phyloP scores from a whole-genome alignment of 2,329 filamentous ascomycete species.

The Xylaria polymorpha region DNA sequence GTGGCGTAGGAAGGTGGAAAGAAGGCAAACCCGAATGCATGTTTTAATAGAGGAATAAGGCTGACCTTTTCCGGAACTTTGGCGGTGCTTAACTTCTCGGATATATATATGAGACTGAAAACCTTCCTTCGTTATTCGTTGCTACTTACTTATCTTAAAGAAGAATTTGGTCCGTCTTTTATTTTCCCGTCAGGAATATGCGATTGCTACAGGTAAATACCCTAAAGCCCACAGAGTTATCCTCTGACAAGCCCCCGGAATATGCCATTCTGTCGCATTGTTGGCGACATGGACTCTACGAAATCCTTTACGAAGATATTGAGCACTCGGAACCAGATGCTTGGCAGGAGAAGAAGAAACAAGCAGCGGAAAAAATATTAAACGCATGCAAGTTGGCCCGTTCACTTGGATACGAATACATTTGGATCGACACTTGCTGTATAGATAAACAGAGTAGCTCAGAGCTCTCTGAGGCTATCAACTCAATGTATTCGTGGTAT shows the following conservation, averaged over 20 bases:
- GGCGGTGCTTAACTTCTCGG: background rate
- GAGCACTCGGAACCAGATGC: background rate
- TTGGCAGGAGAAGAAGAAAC: slow-evolving; percentile 7
- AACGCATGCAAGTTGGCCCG: slow-evolving; percentile 15
- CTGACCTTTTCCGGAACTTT: background rate
- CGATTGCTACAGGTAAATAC: slow-evolving; percentile 14
- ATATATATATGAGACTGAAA: background rate
- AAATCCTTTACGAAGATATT: slow-evolving; percentile 26
- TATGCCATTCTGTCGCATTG: slow-evolving; percentile 30
- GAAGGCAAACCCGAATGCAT: too few relatives aligned
- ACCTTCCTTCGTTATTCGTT: too few relatives aligned
- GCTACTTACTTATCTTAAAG: too few relatives aligned
- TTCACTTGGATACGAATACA: background rate
- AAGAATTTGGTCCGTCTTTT: background rate
- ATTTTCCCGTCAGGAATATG: background rate
- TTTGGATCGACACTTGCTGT: slow-evolving; percentile 34
- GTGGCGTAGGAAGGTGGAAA: too few relatives aligned
- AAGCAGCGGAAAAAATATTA: background rate
- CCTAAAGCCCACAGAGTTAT: slow-evolving; percentile 9
- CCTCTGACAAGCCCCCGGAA: background rate
- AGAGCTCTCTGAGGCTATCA: slow-evolving; percentile 29
- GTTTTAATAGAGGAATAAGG: background rate
- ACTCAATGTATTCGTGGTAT: slow-evolving; percentile 35
- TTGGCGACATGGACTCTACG: slow-evolving; percentile 10
- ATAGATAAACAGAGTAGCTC: slow-evolving; percentile 31